These are phyloP conservation scores for Ogataea naganishii DNA, from an alignment of 805 yeast species.

Conservation along the genomic window DNA sequence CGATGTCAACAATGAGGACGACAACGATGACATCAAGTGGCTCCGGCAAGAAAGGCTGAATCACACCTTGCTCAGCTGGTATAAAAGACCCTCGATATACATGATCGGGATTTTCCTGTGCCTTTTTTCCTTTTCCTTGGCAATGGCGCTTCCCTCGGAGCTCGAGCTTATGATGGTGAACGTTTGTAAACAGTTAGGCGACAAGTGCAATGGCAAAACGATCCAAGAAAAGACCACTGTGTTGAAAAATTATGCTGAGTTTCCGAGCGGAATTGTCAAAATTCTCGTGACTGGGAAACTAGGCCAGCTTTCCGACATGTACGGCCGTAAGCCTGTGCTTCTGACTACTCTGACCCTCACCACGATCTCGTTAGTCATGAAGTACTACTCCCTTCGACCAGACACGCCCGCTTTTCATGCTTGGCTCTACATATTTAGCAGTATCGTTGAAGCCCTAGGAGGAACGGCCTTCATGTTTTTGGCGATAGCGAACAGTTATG, in stretches of 20 bases:
- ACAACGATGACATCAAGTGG: conserved; percentile 38
- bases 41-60: conserved; percentile 37
- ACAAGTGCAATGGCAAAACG: conserved; percentile 12
- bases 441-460: conserved; percentile 38
- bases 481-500: conserved; percentile 57
- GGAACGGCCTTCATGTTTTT: conserved; percentile 56
- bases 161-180: conserved; percentile 27
- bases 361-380: conserved; percentile 8
- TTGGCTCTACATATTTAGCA: conserved; percentile 31
- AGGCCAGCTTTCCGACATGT: conserved; percentile 54
- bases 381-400: conserved; percentile 15
- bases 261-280: conserved; percentile 35
- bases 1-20: conserved; percentile 8
- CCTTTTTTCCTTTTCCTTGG: conserved; percentile 32
- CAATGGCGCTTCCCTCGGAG: conserved; percentile 30
- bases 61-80: conserved; percentile 36
- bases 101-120: conserved; percentile 37
- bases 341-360: conserved; percentile 15
- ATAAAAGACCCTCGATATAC: conserved; percentile 46
- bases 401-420: conserved; percentile 20
- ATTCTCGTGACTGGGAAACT: conserved; percentile 52
- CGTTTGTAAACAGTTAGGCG: conserved; percentile 25
- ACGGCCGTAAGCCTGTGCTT: conserved; percentile 51
- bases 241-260: conserved; percentile 34
- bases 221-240: conserved; percentile 39